A percentile compares a stretch with the other conserved stretches of the same genome.
phyloP scores from a whole-genome alignment of 495 filamentous ascomycete species.

The Astrothelium subdiscretum region DNA sequence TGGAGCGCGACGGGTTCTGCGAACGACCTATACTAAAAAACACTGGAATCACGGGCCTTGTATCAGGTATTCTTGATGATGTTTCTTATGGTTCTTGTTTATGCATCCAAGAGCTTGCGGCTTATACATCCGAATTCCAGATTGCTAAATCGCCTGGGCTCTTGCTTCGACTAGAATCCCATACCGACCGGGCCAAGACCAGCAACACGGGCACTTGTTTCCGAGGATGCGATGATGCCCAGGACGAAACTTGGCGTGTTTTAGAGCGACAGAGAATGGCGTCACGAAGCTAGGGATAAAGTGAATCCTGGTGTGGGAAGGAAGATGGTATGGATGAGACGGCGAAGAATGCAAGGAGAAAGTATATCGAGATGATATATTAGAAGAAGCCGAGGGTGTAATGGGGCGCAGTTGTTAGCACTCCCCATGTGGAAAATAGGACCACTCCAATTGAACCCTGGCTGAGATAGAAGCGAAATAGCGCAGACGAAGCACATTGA shows the following conservation, averaged over 20 bases:
- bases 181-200: background rate
- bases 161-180: background rate
- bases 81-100: slow-evolving; percentile 1
- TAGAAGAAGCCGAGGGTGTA: too few relatives aligned
- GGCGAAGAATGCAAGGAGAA: background rate
- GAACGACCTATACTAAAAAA: background rate
- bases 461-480: background rate
- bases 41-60: background rate
- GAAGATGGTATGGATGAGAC: background rate
- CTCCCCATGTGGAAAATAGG: background rate
- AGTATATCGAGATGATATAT: background rate
- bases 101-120: background rate
- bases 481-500: background rate
- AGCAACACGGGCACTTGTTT: background rate
- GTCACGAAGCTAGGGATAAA: background rate
- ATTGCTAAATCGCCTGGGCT: background rate
- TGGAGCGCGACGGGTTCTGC: background rate
- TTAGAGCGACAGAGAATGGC: background rate
- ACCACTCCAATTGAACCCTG: background rate
- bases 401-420: too few relatives aligned
- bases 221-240: background rate
- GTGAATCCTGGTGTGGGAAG: background rate
- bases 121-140: background rate
- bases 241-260: slow-evolving; percentile 1
- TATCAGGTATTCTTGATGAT: background rate